These are phyloP conservation scores for Juncus effusus DNA, from an alignment of 176 grass and related monocot species.

Conservation along the genomic window DNA sequence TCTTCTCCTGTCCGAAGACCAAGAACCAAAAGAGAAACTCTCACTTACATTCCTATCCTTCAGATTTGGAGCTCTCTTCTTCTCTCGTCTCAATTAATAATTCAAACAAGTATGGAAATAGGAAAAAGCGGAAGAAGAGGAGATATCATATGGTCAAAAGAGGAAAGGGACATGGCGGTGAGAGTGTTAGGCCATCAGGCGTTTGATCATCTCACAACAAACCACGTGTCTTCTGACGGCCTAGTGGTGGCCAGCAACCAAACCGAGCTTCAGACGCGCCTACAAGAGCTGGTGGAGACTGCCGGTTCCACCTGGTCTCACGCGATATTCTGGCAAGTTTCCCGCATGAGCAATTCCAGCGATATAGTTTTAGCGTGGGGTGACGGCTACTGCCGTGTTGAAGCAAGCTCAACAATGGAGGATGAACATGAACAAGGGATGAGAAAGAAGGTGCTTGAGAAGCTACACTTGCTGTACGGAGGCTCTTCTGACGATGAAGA, in stretches of 20 bases:
- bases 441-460: conserved; percentile 68
- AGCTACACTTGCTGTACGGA: conserved; percentile 54
- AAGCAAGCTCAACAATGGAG: not conserved
- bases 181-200: conserved; percentile 62
- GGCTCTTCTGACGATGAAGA: conserved; percentile 62
- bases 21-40: not conserved
- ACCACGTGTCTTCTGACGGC: conserved; percentile 46
- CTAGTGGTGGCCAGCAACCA: conserved; percentile 16
- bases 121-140: not conserved
- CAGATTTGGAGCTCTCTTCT: too few relatives aligned
- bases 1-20: not conserved
- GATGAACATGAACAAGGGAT: conserved; percentile 28
- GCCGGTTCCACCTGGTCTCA: conserved; percentile 41
- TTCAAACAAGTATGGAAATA: too few relatives aligned
- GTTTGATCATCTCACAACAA: conserved; percentile 51
- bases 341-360: conserved; percentile 24
- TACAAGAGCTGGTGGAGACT: conserved; percentile 64
- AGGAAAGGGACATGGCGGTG: conserved; percentile 52
- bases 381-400: conserved; percentile 83
- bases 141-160: conserved; percentile 56
- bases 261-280: conserved; percentile 43
- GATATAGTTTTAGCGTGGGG: conserved; percentile 62
- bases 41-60: not conserved
- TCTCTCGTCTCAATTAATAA: too few relatives aligned
- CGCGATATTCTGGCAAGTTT: conserved; percentile 87